Evolutionary conservation across 2,329 filamentous ascomycete species (phyloP).

Genomic region (Arthrinium phaeospermum): DNA sequence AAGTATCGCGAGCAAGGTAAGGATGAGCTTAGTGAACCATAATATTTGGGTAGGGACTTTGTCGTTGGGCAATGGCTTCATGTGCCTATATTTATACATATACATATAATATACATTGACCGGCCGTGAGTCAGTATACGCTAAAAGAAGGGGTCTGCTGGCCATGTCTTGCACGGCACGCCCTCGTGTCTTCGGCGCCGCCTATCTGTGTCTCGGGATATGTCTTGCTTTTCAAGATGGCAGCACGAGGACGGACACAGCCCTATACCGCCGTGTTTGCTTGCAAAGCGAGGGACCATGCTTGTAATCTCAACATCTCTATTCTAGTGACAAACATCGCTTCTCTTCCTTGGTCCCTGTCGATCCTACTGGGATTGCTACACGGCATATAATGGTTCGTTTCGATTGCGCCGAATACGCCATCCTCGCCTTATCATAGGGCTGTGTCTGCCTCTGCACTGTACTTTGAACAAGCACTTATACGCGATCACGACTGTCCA

Average conservation of each 20-base stretch:
- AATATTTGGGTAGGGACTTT: neutral
- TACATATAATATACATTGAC: neutral
- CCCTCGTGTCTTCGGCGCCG: neutral
- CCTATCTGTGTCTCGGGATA: neutral
- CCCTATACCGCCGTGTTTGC: neutral
- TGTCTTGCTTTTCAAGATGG: neutral
- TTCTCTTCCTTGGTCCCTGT: neutral
- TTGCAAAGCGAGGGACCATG: neutral
- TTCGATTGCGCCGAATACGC: neutral
- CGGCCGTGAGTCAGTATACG: constrained; percentile 19
- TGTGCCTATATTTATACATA: neutral
- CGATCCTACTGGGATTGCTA: neutral
- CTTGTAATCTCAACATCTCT: neutral
- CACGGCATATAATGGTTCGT: neutral
- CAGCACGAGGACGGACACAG: neutral
- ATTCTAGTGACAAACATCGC: neutral
- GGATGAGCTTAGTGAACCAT: neutral
- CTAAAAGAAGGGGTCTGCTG: constrained; percentile 29
- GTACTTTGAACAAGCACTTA: neutral
- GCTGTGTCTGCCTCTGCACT: neutral
- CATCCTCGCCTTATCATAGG: neutral
- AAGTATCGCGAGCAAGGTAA: neutral
- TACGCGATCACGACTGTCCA: neutral
- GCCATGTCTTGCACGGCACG: neutral
- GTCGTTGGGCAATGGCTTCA: neutral